Conservation (phyloP, 2,329 filamentous ascomycete genomes). For the Elsinoe perseae region DNA sequence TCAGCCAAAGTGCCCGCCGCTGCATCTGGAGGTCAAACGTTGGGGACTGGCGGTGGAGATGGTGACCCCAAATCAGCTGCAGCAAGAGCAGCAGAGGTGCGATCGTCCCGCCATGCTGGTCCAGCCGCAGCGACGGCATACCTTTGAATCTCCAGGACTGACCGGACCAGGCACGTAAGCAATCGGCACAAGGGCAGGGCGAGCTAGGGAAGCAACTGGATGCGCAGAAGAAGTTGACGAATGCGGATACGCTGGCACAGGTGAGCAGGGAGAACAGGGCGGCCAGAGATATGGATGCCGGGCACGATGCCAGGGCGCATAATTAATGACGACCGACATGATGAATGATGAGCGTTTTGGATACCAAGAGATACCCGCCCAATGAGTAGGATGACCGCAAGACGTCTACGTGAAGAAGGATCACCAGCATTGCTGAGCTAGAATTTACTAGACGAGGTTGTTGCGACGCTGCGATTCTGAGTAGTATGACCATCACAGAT, state of each 20-base stretch:
- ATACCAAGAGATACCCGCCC: background rate
- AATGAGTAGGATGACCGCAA: too few relatives aligned
- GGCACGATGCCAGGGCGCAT: constrained; percentile 41
- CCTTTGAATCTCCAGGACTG: constrained; percentile 17
- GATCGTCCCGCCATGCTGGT: background rate
- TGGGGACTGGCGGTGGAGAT: constrained; percentile 44
- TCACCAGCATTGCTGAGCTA: too few relatives aligned
- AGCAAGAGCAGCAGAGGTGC: constrained; percentile 75
- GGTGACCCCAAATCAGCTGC: constrained; percentile 63
- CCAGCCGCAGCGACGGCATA: constrained; percentile 20
- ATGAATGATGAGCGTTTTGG: background rate
- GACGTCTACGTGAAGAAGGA: too few relatives aligned
- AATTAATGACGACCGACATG: background rate
- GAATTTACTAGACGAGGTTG: too few relatives aligned
- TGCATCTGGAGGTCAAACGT: constrained; percentile 46
- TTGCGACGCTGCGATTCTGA: too few relatives aligned
- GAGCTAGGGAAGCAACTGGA: constrained; percentile 65
- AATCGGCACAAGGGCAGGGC: constrained; percentile 50
- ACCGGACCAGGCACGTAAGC: constrained; percentile 55
- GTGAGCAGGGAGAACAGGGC: constrained; percentile 59
- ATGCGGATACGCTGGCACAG: constrained; percentile 58
- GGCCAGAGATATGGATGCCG: constrained; percentile 60
- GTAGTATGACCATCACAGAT: too few relatives aligned
- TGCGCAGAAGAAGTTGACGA: constrained; percentile 68
- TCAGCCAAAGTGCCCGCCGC: constrained; percentile 16